Percentiles rank a stretch among this genome's conserved stretches.
Conservation (phyloP, 768 basidiomycete genomes). For the Tephrocybe sp. region DNA sequence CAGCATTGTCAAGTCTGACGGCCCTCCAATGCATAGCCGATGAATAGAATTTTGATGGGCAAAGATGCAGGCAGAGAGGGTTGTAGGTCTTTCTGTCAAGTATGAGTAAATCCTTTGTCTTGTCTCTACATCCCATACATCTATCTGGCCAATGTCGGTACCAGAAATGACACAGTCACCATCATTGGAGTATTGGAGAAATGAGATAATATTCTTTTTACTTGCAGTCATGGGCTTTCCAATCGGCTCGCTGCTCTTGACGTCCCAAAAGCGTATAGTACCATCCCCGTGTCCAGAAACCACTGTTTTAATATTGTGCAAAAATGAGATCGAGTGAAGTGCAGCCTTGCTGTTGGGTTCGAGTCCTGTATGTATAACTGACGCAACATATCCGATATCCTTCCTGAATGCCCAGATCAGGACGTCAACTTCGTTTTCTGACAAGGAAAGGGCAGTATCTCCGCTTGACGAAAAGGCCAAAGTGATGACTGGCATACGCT, state of each 20-base stretch:
- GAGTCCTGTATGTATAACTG: background rate
- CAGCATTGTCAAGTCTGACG: background rate
- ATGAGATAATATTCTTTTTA: background rate
- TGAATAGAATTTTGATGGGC: background rate
- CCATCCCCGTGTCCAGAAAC: background rate
- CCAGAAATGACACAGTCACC: background rate
- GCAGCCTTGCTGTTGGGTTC: background rate
- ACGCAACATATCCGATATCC: background rate
- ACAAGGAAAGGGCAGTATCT: background rate
- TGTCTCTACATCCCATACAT: slow-evolving; percentile 1
- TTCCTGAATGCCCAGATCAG: background rate
- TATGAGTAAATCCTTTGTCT: background rate
- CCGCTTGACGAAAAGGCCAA: background rate
- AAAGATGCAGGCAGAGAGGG: background rate
- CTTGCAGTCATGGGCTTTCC: background rate
- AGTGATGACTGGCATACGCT: background rate
- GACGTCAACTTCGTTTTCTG: background rate
- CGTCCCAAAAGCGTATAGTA: background rate
- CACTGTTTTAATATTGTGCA: background rate
- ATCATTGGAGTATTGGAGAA: background rate
- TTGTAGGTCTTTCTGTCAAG: background rate
- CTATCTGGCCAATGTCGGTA: background rate
- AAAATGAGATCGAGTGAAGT: background rate
- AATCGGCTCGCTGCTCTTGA: background rate
- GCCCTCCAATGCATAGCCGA: background rate